These are phyloP conservation scores for Lactuca sativa DNA, from an alignment of 129 eudicot genomes.

Conservation along the genomic window DNA sequence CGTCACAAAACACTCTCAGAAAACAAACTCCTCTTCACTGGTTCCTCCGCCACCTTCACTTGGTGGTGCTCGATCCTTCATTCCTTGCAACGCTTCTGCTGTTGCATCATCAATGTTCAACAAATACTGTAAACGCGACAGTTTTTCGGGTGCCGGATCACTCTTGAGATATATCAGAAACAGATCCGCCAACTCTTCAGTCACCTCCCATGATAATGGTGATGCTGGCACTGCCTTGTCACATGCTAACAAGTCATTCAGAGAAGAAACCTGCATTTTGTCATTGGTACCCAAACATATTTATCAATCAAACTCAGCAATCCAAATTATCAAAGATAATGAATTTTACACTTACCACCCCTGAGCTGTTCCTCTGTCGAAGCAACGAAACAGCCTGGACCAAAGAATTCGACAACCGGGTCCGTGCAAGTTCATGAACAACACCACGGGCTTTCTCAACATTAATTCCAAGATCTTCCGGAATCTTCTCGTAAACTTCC, in stretches of 20 bases:
- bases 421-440: conserved; percentile 70
- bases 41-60: conserved; percentile 25
- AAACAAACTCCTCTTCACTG: conserved; percentile 76
- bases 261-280: conserved; percentile 66
- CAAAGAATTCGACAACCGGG: conserved; percentile 61
- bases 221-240: conserved; percentile 90
- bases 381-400: conserved; percentile 79
- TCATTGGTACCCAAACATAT: neutral
- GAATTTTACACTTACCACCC: conserved; percentile 60
- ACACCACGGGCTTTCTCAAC: conserved; percentile 65
- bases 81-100: conserved; percentile 59
- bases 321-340: neutral
- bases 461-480: conserved; percentile 71
- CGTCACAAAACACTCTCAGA: conserved; percentile 28
- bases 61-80: conserved; percentile 48
- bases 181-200: conserved; percentile 72
- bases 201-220: conserved; percentile 88
- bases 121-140: conserved; percentile 68
- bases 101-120: conserved; percentile 71
- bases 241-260: conserved; percentile 85
- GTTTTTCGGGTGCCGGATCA: conserved; percentile 63
- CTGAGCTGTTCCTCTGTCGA: conserved; percentile 78
- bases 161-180: conserved; percentile 59
- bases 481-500: conserved; percentile 82
- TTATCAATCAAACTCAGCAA: neutral